These are phyloP conservation scores for Telopea speciosissima DNA, from an alignment of 177 flowering plant species.

Conservation along the genomic window DNA sequence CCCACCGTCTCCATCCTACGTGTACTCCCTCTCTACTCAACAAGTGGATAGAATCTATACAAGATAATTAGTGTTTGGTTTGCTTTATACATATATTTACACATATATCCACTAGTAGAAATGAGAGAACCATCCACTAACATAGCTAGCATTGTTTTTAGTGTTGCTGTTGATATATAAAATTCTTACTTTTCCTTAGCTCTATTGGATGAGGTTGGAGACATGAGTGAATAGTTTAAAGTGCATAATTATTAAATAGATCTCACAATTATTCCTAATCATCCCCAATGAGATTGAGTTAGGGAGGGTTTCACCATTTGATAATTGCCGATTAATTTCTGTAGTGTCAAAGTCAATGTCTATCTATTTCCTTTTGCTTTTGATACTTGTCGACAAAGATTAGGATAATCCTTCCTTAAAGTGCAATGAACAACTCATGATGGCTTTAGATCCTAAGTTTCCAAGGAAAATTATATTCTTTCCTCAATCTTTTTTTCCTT, in stretches of 20 bases:
- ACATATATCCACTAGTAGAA: neutral
- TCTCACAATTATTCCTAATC: slow-evolving; percentile 20
- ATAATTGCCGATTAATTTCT: neutral
- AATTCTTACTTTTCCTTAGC: too few relatives aligned
- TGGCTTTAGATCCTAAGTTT: neutral
- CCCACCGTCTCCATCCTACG: neutral
- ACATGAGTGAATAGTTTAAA: too few relatives aligned
- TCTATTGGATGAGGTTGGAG: too few relatives aligned
- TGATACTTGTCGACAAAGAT: slow-evolving; percentile 15
- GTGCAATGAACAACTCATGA: neutral
- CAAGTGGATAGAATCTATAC: neutral
- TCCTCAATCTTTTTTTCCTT: neutral
- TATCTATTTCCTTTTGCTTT: slow-evolving; percentile 23
- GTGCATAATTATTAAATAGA: too few relatives aligned
- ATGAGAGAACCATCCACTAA: too few relatives aligned
- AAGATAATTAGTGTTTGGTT: too few relatives aligned
- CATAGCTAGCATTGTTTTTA: too few relatives aligned
- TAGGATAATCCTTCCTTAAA: neutral
- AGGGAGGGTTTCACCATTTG: slow-evolving; percentile 5
- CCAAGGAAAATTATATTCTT: too few relatives aligned
- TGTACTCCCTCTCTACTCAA: neutral
- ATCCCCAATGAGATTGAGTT: slow-evolving; percentile 17
- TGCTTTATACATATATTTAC: too few relatives aligned
- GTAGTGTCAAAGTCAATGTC: slow-evolving; percentile 34
- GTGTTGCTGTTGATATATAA: too few relatives aligned